phyloP scores from a whole-genome alignment of 2,329 filamentous ascomycete species.

The Ophiostoma himal-ulmi region DNA sequence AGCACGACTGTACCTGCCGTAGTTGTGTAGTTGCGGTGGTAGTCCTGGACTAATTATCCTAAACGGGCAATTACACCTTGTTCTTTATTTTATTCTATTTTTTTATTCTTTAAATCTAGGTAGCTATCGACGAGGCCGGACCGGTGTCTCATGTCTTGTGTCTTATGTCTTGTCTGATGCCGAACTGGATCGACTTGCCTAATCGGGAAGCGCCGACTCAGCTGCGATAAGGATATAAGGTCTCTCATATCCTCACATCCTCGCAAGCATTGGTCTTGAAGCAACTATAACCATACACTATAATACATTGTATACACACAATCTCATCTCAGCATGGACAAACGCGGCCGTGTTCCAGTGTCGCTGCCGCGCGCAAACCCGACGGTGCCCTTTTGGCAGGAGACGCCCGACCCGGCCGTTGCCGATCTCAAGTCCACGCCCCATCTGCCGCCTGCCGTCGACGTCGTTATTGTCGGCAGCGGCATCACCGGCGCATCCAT shows the following conservation, averaged over 20 bases:
- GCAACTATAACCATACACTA: neutral
- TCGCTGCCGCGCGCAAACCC: slow-evolving; percentile 47
- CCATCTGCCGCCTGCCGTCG: slow-evolving; percentile 47
- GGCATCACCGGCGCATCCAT: slow-evolving; percentile 59
- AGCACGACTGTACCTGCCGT: neutral
- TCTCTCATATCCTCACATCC: too few species aligned
- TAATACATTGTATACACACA: neutral
- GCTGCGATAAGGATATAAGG: neutral
- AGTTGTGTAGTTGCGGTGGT: neutral
- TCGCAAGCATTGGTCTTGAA: neutral
- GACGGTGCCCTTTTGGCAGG: slow-evolving; percentile 58
- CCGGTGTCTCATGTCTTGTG: too few species aligned
- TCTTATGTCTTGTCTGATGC: neutral
- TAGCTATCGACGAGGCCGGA: neutral
- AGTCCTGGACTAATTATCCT: neutral
- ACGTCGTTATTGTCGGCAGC: slow-evolving; percentile 58
- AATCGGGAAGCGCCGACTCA: slow-evolving; percentile 1
- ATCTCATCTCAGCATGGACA: neutral
- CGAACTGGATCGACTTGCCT: slow-evolving; percentile 4
- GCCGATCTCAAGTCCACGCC: slow-evolving; percentile 46
- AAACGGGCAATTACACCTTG: neutral
- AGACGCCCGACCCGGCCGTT: slow-evolving; percentile 43
- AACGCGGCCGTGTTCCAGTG: slow-evolving; percentile 22
- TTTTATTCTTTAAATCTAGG: neutral
- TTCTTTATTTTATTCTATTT: neutral